Conservation (phyloP, 257 asterid species). For the Prunella vulgaris region DNA sequence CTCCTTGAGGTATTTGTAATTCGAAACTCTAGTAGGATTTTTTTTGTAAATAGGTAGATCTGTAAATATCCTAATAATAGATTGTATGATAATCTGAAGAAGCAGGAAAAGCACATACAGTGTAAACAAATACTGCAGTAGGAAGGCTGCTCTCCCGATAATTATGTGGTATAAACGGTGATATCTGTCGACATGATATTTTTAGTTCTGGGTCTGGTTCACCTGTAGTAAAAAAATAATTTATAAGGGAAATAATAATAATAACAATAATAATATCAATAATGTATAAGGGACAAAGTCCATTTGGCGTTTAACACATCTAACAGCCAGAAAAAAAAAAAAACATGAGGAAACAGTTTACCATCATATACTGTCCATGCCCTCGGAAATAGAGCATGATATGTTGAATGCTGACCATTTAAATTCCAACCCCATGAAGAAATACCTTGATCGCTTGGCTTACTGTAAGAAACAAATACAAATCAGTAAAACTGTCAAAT, state of each 20-base stretch:
- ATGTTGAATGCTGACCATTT: constrained; percentile 94
- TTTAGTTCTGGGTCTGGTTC: constrained; percentile 98
- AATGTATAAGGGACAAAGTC: constrained; percentile 5
- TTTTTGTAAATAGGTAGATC: background rate
- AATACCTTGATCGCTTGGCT: constrained; percentile 79
- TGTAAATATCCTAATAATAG: background rate
- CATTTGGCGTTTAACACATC: constrained; percentile 4
- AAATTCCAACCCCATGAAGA: constrained; percentile 99
- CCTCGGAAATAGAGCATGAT: constrained; percentile 96
- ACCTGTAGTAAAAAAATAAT: constrained; percentile 45
- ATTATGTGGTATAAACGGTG: constrained; percentile 96
- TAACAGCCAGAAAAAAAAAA: background rate
- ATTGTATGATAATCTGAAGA: background rate
- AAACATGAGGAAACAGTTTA: constrained; percentile 23
- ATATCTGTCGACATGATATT: constrained; percentile 93
- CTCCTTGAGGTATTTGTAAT: too few relatives aligned
- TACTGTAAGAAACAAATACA: constrained; percentile 40
- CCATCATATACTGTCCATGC: constrained; percentile 98
- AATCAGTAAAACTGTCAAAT: background rate
- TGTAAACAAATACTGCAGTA: constrained; percentile 89
- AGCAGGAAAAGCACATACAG: constrained; percentile 47
- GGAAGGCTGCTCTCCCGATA: constrained; percentile 99
- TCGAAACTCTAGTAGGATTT: background rate
- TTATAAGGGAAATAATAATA: background rate
- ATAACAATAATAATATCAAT: background rate